A percentile compares a stretch with the other conserved stretches of the same genome.
Evolutionary conservation across 495 filamentous ascomycete genomes (phyloP).

Genomic region (Niebla homalea): DNA sequence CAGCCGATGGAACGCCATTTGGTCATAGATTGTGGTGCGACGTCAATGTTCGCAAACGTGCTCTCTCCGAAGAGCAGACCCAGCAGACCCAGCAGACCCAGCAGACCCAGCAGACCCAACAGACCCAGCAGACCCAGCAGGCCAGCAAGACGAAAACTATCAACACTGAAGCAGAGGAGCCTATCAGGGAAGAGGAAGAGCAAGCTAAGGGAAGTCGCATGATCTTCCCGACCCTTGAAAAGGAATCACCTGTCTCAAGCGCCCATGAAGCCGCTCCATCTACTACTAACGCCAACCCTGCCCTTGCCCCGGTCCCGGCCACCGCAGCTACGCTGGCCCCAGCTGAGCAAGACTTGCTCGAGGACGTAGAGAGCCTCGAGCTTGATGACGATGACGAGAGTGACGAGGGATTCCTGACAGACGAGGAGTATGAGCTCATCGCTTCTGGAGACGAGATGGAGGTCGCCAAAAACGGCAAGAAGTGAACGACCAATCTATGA

Average conservation of each 20-base stretch:
- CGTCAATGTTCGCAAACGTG: conserved; percentile 46
- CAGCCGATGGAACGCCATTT: conserved; percentile 67
- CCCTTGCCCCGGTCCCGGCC: conserved; percentile 12
- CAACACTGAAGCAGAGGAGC: conserved; percentile 11
- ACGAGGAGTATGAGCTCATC: conserved; percentile 95
- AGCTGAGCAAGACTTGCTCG: conserved; percentile 42
- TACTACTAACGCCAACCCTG: conserved; percentile 16
- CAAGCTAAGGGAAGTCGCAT: conserved; percentile 47
- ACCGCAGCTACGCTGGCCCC: conserved; percentile 22
- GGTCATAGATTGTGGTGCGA: conserved; percentile 95
- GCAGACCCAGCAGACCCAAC: conserved; percentile 9
- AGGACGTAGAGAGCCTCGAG: conserved; percentile 57
- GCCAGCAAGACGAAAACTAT: conserved; percentile 6
- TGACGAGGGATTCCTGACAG: conserved; percentile 68
- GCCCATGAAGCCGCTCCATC: conserved; percentile 44
- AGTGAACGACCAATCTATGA: conserved; percentile 2
- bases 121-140: conserved; percentile 17
- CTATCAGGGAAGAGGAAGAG: conserved; percentile 19
- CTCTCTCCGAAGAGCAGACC: conserved; percentile 14
- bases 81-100: conserved; percentile 13
- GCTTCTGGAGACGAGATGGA: conserved; percentile 84
- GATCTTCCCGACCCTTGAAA: conserved; percentile 95
- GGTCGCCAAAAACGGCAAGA: conserved; percentile 22
- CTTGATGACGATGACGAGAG: conserved; percentile 33
- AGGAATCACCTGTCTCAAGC: conserved; percentile 78